Evolutionary conservation across 352 stramenopile species (phyloP), one percentile per base, ranked within the genome.

Genomic region (Globisporangium paddicum): DNA sequence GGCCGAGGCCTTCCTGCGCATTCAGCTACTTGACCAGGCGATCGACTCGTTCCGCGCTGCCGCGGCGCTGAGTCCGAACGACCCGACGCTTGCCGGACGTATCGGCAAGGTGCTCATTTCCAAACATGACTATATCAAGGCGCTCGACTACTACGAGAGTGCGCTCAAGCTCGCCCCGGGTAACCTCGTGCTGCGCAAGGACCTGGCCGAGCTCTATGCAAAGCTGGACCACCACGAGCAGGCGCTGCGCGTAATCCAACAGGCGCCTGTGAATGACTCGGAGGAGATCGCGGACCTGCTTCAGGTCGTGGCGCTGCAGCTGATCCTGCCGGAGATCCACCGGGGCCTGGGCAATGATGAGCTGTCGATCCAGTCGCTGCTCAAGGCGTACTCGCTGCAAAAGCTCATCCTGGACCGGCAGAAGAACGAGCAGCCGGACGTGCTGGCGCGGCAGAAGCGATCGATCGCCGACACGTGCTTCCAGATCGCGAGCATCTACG

Each of bases 121-220:
- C 30, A 98, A 95, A 57, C 94, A 98, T 65, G 90, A 98, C 72
- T 98, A 97, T 66, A 60, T 89, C 51, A 88, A 94, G 57, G 93
- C 94, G 23, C 81, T 98, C 8, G 89, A 97, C 28, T 98, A 98
- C 75, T 98, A 98, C 67, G 84, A 96, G 57, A 90, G 79, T 28
- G 89, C 93, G 13, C 63, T 98, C 42, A 83, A 93, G 44, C 69
- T 93, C 37, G 71, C 82, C 18, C 79, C 87, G 13, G 63, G 67
- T 18, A 95, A 93, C 57, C 73, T 92, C 18, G 63, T 87, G 42
- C 60, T 98, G 13, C 82, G 90, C 19, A 92, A 92, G 61, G 92
- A 98, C 64, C 74, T 98, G 5, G 89, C 89, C 1, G 83, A 91
- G 60, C 64, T 98, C 23, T 97, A 96, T 64, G 60, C 89, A 9